Base-by-base conservation (phyloP, 495 filamentous ascomycete genomes). In the Podospora fimiseda region DNA sequence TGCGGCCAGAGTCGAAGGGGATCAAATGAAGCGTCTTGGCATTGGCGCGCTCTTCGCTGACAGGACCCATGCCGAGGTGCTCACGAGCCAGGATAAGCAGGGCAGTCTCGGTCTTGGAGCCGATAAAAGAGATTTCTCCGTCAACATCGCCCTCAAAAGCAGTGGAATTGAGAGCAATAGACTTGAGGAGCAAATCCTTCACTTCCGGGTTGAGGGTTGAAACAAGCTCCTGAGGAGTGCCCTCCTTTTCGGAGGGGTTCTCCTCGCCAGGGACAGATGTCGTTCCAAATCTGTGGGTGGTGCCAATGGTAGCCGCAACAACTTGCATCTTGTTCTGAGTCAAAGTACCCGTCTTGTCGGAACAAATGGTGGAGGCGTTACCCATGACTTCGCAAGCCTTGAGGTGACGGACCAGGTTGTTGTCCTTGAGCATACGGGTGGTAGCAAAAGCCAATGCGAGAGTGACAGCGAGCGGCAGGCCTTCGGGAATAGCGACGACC, bases 321-420 rank as follows among this genome's bases (percentile, higher is more conserved):
- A 90, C 85, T 30, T 81, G 84, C 90, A 95, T 95, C 71, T 88
- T 89, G 61, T 95, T 95, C 66, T 91, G 84, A 0, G 89, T 93
- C n/a, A 97, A 74, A 2, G 92, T 97, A 50, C 92, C 92, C 0
- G 92, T 97, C 67, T 97, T 97, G 72, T 97, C 92, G 2, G 91
- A 95, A 70, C 92, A 97, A 44, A 97, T 88, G 1, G 89, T 92
- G 0, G 91, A 95, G 3, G 92, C 92, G 68, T 96, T 96, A 19
- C 92, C 92, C 92, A 97, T 97, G n/a, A 92, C 94, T 67, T 97
- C 92, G 67, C 92, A 97, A 41, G 92, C 91, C 60, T 89, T 85
- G 37, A 97, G 75, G 50, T 92, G 80, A 22, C 92, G 88, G 46
- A 97, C 92, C 44, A 97, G 68, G 57, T 96, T 96, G 70, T 95